These are phyloP conservation scores for Dimocarpus longan DNA, from an alignment of 345 rosid species.

Conservation along the genomic window DNA sequence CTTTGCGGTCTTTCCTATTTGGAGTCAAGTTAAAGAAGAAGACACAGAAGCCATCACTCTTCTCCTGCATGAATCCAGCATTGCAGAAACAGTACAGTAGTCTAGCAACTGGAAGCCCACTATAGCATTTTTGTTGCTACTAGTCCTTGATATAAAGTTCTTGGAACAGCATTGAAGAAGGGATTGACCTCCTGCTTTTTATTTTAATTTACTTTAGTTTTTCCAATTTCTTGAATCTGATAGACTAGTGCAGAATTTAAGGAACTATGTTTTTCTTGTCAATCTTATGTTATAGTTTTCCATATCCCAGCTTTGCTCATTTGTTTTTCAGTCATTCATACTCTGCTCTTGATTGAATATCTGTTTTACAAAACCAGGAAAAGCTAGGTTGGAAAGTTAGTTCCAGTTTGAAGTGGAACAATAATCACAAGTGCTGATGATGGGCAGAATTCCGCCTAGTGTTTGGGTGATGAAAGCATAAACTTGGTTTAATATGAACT, in stretches of 20 bases:
- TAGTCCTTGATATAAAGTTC: neutral
- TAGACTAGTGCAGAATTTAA: conserved; percentile 9
- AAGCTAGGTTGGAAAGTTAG: neutral
- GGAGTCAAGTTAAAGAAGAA: conserved; percentile 78
- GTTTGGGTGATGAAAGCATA: too few relatives aligned
- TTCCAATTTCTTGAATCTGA: neutral
- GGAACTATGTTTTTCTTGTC: neutral
- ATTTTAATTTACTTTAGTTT: too few relatives aligned
- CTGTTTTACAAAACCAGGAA: neutral
- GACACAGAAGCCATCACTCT: conserved; percentile 50
- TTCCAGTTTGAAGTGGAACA: too few relatives aligned
- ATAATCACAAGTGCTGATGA: too few relatives aligned
- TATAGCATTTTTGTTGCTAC: neutral
- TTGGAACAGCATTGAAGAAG: neutral
- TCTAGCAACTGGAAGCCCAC: conserved; percentile 22
- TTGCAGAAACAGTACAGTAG: conserved; percentile 51
- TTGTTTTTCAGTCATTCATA: neutral
- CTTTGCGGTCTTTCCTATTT: conserved; percentile 83
- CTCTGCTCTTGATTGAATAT: neutral
- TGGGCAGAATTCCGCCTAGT: too few relatives aligned
- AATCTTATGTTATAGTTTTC: neutral
- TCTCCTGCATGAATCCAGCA: conserved; percentile 62
- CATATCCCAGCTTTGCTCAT: too few relatives aligned
- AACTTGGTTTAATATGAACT: too few relatives aligned
- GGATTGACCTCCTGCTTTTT: neutral